Evolutionary conservation across 106 monocot species (phyloP).

Genomic region (Platanthera guangdongensis): DNA sequence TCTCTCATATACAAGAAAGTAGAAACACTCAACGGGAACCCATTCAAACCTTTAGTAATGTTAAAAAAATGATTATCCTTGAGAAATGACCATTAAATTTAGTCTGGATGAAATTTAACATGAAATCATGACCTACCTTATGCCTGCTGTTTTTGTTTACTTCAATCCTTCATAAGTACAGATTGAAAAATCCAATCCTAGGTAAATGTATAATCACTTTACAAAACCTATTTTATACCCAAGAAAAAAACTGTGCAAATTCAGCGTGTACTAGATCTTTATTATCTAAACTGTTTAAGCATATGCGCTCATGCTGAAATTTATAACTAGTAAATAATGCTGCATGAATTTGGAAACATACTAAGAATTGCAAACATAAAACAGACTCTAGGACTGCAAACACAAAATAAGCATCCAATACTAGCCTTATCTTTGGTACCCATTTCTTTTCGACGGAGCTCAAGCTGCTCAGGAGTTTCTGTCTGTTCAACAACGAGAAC

Average conservation of each 20-base stretch:
- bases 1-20: too few relatives aligned
- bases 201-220: not conserved
- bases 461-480: conserved; percentile 93
- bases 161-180: not conserved
- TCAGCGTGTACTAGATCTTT: not conserved
- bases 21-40: too few relatives aligned
- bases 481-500: conserved; percentile 94
- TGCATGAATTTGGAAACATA: not conserved
- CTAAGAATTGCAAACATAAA: not conserved
- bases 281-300: not conserved
- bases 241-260: not conserved
- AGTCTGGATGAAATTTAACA: too few relatives aligned
- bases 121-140: not conserved
- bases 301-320: not conserved
- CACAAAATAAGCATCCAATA: not conserved
- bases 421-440: conserved; percentile 89
- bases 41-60: too few relatives aligned
- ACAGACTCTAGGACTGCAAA: not conserved
- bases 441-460: conserved; percentile 80
- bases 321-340: not conserved
- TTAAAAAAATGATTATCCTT: too few relatives aligned
- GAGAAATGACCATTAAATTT: too few relatives aligned
- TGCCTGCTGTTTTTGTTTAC: not conserved
- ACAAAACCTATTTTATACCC: not conserved
- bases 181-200: not conserved